phyloP scores from a whole-genome alignment of 1,139 yeast genomes.

The Citeromyces hawaiiensis region DNA sequence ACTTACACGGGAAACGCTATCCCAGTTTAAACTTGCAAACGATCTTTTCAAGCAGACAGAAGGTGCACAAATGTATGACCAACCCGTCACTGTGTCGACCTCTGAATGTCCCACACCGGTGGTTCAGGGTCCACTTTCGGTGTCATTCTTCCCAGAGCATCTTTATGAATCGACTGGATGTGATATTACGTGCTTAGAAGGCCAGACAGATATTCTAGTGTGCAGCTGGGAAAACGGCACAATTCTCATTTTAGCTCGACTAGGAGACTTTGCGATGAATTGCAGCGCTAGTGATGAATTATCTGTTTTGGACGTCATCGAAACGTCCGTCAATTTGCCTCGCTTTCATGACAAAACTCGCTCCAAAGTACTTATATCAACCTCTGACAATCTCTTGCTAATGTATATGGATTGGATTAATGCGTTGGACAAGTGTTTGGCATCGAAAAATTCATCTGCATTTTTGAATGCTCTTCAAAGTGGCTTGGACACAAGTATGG shows the following conservation, averaged over 20 bases:
- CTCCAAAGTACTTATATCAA: background rate
- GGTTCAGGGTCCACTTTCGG: slow-evolving; percentile 30
- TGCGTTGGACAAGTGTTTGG: background rate
- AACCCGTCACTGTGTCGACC: background rate
- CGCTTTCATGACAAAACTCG: background rate
- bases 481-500: background rate
- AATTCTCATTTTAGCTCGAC: background rate
- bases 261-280: background rate
- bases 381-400: background rate
- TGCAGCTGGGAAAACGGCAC: slow-evolving; percentile 1
- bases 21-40: background rate
- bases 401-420: background rate
- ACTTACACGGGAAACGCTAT: background rate
- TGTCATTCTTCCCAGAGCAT: slow-evolving; percentile 35
- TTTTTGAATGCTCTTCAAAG: background rate
- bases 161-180: slow-evolving; percentile 27
- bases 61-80: background rate
- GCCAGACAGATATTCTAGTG: background rate
- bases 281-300: background rate
- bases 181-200: background rate
- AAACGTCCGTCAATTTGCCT: background rate
- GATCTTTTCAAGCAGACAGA: background rate
- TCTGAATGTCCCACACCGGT: background rate
- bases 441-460: background rate
- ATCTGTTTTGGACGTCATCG: background rate